Evolutionary conservation across 129 eudicot genomes (phyloP).

Genomic region (Pittosporum tobira): DNA sequence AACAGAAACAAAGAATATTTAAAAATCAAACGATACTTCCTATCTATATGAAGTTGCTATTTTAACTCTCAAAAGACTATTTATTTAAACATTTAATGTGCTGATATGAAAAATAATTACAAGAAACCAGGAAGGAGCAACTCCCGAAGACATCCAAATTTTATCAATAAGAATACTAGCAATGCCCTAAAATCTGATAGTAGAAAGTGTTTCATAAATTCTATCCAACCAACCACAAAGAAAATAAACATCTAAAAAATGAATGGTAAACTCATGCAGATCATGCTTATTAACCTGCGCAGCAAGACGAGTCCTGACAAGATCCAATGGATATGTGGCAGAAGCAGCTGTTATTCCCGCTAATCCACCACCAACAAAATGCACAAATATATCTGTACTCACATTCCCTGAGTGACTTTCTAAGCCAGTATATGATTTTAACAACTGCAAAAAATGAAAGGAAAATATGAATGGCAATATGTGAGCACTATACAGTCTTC

Average conservation of each 20-base stretch:
- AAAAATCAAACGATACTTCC: too few relatives aligned
- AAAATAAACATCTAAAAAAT: too few relatives aligned
- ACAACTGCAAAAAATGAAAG: constrained; percentile 26
- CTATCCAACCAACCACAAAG: background rate
- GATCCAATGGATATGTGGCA: constrained; percentile 85
- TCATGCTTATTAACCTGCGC: constrained; percentile 54
- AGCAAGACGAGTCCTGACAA: constrained; percentile 83
- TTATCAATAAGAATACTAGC: too few relatives aligned
- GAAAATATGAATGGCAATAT: constrained; percentile 6
- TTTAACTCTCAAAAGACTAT: background rate
- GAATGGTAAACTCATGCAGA: background rate
- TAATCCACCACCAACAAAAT: constrained; percentile 79
- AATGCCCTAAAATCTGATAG: background rate
- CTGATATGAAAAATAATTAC: background rate
- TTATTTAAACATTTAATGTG: background rate
- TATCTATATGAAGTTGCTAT: background rate
- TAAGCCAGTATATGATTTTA: constrained; percentile 50
- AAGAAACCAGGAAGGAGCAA: background rate
- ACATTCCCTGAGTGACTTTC: constrained; percentile 34
- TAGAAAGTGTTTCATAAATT: background rate
- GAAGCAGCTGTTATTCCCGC: constrained; percentile 83
- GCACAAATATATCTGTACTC: constrained; percentile 48
- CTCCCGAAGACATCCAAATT: too few relatives aligned
- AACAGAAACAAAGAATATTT: background rate
- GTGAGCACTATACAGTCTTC: background rate